phyloP scores from a whole-genome alignment of 2,329 filamentous ascomycete species.

The Xenosphaeropsis pyriputrescens region DNA sequence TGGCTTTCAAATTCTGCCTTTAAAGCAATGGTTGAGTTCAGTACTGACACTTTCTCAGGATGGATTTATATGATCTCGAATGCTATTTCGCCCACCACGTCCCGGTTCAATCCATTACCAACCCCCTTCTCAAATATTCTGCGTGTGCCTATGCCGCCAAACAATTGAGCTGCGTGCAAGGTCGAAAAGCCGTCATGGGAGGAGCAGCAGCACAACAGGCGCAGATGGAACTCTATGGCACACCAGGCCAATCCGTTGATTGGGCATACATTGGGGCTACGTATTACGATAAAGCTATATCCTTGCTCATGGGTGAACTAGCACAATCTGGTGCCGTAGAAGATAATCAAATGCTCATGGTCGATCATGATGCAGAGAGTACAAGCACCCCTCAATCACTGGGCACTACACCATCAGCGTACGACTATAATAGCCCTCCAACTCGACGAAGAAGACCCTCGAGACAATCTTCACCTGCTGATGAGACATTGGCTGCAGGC shows the following conservation, averaged over 20 bases:
- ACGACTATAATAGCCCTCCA: neutral
- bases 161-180: constrained; percentile 38
- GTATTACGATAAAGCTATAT: constrained; percentile 43
- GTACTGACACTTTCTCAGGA: constrained; percentile 18
- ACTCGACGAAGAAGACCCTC: constrained; percentile 12
- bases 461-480: constrained; percentile 25
- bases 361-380: constrained; percentile 5
- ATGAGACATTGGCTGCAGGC: constrained; percentile 49
- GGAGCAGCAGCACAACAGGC: constrained; percentile 30
- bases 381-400: neutral
- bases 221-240: constrained; percentile 30
- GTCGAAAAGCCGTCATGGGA: constrained; percentile 31
- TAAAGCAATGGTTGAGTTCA: too few relatives aligned
- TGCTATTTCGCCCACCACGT: constrained; percentile 46
- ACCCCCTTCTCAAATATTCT: constrained; percentile 31
- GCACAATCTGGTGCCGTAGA: constrained; percentile 11
- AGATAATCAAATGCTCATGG: constrained; percentile 17
- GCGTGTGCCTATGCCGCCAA: constrained; percentile 48
- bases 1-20: neutral
- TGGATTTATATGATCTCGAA: constrained; percentile 38
- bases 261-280: constrained; percentile 46
- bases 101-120: constrained; percentile 36
- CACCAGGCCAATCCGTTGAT: constrained; percentile 29
- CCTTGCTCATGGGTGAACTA: constrained; percentile 26
- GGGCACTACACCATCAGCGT: neutral